These are phyloP conservation scores for Fusarium pseudograminearum DNA, from an alignment of 2,329 filamentous ascomycete genomes.

Conservation along the genomic window DNA sequence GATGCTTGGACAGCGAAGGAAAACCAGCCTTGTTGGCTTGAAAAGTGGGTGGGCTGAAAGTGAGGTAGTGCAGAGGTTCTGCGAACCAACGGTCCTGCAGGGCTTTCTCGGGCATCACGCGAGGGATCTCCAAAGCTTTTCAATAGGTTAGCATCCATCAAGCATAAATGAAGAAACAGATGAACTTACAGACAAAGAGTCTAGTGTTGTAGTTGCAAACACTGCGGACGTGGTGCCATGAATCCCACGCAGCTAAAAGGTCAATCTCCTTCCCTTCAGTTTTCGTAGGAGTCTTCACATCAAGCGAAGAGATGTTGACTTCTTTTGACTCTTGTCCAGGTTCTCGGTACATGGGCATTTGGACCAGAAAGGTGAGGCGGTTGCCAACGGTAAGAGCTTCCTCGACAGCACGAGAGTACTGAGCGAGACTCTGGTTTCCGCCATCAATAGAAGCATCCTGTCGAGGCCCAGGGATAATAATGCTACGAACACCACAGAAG, in stretches of 20 bases:
- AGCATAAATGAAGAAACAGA: no score
- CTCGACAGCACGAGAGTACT: conserved; percentile 86
- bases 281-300: conserved; percentile 50
- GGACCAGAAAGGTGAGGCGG: conserved; percentile 83
- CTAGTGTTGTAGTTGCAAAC: conserved; percentile 86
- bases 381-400: conserved; percentile 81
- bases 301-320: conserved; percentile 63
- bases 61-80: conserved; percentile 74
- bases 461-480: conserved; percentile 84
- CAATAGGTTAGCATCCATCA: neutral
- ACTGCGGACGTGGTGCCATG: conserved; percentile 89
- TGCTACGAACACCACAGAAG: conserved; percentile 89
- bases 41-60: conserved; percentile 66
- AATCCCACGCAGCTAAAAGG: conserved; percentile 87
- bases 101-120: conserved; percentile 68
- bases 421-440: conserved; percentile 67
- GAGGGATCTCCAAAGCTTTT: conserved; percentile 68
- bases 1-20: conserved; percentile 70
- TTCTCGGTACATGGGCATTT: conserved; percentile 85
- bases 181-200: conserved; percentile 82
- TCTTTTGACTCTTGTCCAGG: conserved; percentile 67
- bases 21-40: conserved; percentile 70
- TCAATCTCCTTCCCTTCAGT: conserved; percentile 66
- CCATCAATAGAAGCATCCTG: conserved; percentile 67
- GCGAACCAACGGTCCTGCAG: conserved; percentile 77